Percentiles rank a stretch among this genome's conserved stretches.
Evolutionary conservation across 2,329 filamentous ascomycete genomes (phyloP).

Genomic region (Whalleya microplaca): DNA sequence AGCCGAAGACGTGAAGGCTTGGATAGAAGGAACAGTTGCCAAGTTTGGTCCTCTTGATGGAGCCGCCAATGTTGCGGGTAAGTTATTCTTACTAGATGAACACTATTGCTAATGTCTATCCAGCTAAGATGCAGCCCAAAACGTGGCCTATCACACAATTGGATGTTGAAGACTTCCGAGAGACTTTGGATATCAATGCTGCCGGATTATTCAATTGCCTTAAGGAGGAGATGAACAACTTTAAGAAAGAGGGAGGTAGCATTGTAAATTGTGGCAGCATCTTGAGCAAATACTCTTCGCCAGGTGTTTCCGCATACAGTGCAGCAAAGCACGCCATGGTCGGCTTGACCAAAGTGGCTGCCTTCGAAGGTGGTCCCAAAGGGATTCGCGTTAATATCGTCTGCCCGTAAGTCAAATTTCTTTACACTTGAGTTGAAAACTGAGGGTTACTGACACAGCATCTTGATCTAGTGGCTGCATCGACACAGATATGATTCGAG

Average conservation of each 20-base stretch:
- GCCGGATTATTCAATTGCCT: slow-evolving; percentile 54
- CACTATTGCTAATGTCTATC: neutral
- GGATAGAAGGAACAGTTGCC: slow-evolving; percentile 37
- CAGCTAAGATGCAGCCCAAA: neutral
- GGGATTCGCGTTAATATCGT: slow-evolving; percentile 28
- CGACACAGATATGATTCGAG: slow-evolving; percentile 9
- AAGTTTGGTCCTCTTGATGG: slow-evolving; percentile 37
- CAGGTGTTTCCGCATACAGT: slow-evolving; percentile 33
- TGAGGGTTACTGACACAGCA: neutral
- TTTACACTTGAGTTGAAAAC: neutral
- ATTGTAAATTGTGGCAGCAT: slow-evolving; percentile 50
- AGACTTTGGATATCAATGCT: slow-evolving; percentile 46
- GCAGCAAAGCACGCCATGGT: slow-evolving; percentile 37
- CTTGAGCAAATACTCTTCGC: slow-evolving; percentile 43
- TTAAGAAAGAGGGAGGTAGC: slow-evolving; percentile 43
- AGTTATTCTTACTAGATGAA: neutral
- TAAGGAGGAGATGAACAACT: slow-evolving; percentile 45
- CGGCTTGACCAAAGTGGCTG: slow-evolving; percentile 34
- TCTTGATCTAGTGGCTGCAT: slow-evolving; percentile 1
- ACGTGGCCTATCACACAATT: slow-evolving; percentile 12
- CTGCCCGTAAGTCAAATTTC: slow-evolving; percentile 22
- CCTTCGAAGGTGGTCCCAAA: slow-evolving; percentile 31
- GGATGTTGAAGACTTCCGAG: slow-evolving; percentile 45
- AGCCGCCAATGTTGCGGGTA: slow-evolving; percentile 43
- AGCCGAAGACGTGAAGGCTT: slow-evolving; percentile 35